These are phyloP conservation scores for Sisymbrium irio DNA, from an alignment of 345 rosid species.

Conservation along the genomic window DNA sequence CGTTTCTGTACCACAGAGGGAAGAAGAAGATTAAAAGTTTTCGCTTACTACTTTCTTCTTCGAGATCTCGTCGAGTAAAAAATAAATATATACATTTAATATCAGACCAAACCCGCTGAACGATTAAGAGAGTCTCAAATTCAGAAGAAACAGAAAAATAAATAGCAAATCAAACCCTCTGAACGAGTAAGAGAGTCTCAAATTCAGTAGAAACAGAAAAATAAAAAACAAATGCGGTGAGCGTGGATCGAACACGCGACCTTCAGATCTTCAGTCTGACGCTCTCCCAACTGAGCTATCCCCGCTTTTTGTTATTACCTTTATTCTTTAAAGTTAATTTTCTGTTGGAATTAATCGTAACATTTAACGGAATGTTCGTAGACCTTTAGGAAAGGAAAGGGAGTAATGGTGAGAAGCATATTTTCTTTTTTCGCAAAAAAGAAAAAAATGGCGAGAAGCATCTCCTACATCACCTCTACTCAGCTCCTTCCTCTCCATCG, in stretches of 20 bases:
- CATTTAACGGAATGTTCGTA: neutral
- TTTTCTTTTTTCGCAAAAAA: conserved; percentile 10
- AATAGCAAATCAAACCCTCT: neutral
- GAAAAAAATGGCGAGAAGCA: conserved; percentile 58
- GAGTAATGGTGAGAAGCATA: conserved; percentile 17
- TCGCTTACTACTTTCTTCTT: neutral
- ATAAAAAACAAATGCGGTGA: conserved; percentile 53
- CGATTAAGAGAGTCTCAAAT: neutral
- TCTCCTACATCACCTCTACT: conserved; percentile 74
- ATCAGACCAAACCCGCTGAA: neutral
- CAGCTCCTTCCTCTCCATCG: conserved; percentile 68
- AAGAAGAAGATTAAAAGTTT: neutral
- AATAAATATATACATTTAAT: neutral
- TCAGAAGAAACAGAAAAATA: neutral
- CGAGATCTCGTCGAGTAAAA: neutral
- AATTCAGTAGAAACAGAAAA: neutral
- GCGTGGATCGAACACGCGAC: conserved; percentile 98
- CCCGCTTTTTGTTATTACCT: conserved; percentile 42
- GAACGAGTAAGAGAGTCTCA: neutral
- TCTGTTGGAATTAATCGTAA: too few relatives aligned
- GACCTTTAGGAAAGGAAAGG: neutral
- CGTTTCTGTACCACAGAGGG: neutral
- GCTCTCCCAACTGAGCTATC: conserved; percentile 87
- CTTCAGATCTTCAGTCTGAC: conserved; percentile 99
- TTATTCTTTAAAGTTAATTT: neutral